phyloP scores from a whole-genome alignment of 805 yeast species.

The Metschnikowia peoriensis region DNA sequence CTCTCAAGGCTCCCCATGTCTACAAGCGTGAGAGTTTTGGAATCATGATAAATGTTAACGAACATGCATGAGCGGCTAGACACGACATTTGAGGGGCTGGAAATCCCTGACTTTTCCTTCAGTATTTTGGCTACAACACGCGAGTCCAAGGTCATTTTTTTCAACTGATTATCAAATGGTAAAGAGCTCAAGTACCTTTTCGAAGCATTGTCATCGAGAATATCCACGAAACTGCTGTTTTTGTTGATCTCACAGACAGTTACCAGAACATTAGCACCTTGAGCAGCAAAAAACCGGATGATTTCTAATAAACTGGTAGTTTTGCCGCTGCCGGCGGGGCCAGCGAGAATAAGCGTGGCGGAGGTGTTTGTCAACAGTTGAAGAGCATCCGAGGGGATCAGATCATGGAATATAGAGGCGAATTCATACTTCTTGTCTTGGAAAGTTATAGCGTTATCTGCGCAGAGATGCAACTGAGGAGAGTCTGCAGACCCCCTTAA shows the following conservation, averaged over 20 bases:
- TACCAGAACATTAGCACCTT: conserved; percentile 12
- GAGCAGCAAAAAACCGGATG: conserved; percentile 14
- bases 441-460: conserved; percentile 18
- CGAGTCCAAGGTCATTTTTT: conserved; percentile 8
- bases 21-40: conserved; percentile 22
- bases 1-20: conserved; percentile 34
- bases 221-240: conserved; percentile 26
- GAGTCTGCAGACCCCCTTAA: conserved; percentile 18
- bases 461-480: conserved; percentile 11
- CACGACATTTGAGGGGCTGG: conserved; percentile 20
- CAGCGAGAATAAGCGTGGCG: conserved; percentile 13
- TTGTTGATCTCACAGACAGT: conserved; percentile 31
- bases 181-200: conserved; percentile 13
- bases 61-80: conserved; percentile 29
- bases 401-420: conserved; percentile 16
- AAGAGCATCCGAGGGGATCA: neutral
- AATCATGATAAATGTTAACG: conserved; percentile 22
- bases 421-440: conserved; percentile 24
- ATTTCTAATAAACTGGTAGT: conserved; percentile 27
- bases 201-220: conserved; percentile 17
- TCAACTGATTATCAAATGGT: conserved; percentile 18
- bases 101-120: conserved; percentile 18
- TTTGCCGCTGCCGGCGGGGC: conserved; percentile 24
- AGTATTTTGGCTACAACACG: conserved; percentile 17
- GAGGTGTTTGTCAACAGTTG: conserved; percentile 9